phyloP scores from a whole-genome alignment of 495 filamentous ascomycete genomes.

The Aspergillus kassunensis region DNA sequence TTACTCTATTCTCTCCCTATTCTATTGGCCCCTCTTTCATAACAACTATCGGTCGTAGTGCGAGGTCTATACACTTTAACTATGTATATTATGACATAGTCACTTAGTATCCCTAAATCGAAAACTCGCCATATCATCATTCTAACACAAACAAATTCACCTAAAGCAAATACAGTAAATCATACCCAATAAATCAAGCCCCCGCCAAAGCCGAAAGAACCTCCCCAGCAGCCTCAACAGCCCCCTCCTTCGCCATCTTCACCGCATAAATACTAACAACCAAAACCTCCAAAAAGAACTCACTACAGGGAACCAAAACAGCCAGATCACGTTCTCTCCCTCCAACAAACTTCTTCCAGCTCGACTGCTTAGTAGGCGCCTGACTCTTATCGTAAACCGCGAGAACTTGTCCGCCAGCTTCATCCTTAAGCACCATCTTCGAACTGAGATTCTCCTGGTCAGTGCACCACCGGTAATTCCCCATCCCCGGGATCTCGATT shows the following conservation, averaged over 20 bases:
- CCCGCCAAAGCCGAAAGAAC: background rate
- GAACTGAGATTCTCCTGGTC: background rate
- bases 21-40: too few relatives aligned
- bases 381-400: background rate
- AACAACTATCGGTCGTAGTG: too few relatives aligned
- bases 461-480: background rate
- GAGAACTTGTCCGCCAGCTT: background rate
- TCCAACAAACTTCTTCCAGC: constrained; percentile 1
- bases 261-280: constrained; percentile 1
- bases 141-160: too few relatives aligned
- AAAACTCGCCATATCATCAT: too few relatives aligned
- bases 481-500: background rate
- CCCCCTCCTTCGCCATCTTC: constrained; percentile 1
- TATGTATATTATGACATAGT: too few relatives aligned
- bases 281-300: background rate
- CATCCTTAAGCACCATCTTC: constrained; percentile 3
- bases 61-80: too few relatives aligned
- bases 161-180: too few relatives aligned
- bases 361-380: background rate
- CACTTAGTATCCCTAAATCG: too few relatives aligned
- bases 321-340: background rate
- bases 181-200: background rate
- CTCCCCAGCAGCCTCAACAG: background rate
- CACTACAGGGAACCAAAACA: background rate
- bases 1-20: too few relatives aligned